Evolutionary conservation across 2,329 filamentous ascomycete species (phyloP).

Genomic region (Sclerotinia borealis): DNA sequence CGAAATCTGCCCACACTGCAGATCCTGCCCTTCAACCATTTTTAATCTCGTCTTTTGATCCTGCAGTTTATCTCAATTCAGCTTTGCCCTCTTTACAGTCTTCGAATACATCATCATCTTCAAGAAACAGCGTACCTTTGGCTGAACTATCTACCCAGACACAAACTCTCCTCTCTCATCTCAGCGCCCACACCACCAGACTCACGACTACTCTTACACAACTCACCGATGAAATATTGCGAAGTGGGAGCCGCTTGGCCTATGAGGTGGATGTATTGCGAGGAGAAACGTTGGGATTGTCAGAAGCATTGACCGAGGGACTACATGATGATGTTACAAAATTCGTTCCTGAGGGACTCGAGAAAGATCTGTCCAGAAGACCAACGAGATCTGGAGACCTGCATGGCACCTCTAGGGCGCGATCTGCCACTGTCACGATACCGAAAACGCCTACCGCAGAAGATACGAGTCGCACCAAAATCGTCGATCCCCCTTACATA

Average conservation of each 20-base stretch:
- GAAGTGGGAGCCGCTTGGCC: conserved; percentile 78
- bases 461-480: conserved; percentile 20
- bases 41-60: conserved; percentile 69
- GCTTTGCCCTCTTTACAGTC: conserved; percentile 61
- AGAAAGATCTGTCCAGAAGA: conserved; percentile 24
- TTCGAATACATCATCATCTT: conserved; percentile 23
- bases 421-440: conserved; percentile 24
- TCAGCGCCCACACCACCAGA: conserved; percentile 82
- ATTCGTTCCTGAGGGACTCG: conserved; percentile 55
- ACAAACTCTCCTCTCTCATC: conserved; percentile 76
- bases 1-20: conserved; percentile 54
- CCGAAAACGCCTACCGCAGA: conserved; percentile 26
- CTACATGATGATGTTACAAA: conserved; percentile 65
- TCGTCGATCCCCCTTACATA: conserved; percentile 60
- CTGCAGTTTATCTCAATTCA: conserved; percentile 78
- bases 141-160: conserved; percentile 75
- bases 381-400: conserved; percentile 23
- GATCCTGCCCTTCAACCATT: conserved; percentile 73
- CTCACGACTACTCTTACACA: conserved; percentile 77
- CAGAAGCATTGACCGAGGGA: conserved; percentile 68
- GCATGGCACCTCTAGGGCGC: conserved; percentile 20
- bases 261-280: conserved; percentile 92
- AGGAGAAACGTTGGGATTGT: conserved; percentile 78
- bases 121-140: conserved; percentile 46
- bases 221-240: conserved; percentile 88